phyloP scores from a whole-genome alignment of 2,329 filamentous ascomycete species.

The Plectosphaerella sp. region DNA sequence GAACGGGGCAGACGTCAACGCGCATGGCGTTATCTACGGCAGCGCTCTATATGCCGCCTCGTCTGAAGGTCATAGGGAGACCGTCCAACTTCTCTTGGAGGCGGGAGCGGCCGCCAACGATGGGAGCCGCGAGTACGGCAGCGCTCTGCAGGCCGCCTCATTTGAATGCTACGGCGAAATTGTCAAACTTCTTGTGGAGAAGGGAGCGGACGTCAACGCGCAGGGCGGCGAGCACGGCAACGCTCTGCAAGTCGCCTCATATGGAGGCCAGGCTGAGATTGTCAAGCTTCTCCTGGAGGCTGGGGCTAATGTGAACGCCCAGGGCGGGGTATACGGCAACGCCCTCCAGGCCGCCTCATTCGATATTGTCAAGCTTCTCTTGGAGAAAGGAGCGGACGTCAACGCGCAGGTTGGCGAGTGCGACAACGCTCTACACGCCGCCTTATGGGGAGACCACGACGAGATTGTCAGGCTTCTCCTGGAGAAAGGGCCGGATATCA shows the following conservation, averaged over 20 bases:
- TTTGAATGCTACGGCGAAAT: not conserved
- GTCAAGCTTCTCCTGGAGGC: not conserved
- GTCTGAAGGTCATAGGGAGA: not conserved
- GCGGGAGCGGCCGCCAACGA: not conserved
- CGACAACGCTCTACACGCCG: not conserved
- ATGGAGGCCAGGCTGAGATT: not conserved
- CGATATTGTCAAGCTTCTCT: conserved; percentile 2
- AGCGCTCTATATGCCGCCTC: not conserved
- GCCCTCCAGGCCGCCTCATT: not conserved
- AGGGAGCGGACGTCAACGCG: conserved; percentile 1
- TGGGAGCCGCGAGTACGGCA: not conserved
- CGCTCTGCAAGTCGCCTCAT: not conserved
- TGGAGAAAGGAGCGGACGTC: conserved; percentile 1
- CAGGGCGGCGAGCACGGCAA: not conserved
- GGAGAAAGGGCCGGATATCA: not conserved
- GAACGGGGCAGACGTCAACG: not conserved
- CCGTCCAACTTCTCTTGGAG: not conserved
- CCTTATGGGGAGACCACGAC: not conserved
- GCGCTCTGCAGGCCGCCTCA: not conserved
- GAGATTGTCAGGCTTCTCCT: not conserved
- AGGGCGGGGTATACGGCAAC: too few species aligned
- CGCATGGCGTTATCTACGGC: not conserved
- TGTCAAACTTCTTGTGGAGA: conserved; percentile 2
- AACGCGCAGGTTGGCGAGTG: not conserved
- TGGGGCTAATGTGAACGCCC: too few species aligned